These are phyloP conservation scores for Backusella australiensis DNA, from an alignment of 192 early-diverging fungal genomes.

Conservation along the genomic window DNA sequence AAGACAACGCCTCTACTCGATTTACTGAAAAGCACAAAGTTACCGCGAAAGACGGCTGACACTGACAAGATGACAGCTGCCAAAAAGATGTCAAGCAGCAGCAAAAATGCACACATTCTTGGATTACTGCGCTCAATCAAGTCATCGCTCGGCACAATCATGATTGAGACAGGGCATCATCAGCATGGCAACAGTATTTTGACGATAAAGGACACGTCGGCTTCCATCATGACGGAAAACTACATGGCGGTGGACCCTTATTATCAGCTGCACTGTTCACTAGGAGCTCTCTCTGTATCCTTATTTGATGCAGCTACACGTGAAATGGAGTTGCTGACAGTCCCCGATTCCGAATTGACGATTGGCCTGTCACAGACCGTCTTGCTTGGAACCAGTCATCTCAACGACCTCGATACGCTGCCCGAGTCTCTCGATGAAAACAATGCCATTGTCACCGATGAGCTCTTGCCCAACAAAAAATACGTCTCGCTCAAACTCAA, in stretches of 20 bases:
- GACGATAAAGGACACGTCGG: neutral
- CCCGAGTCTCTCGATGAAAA: neutral
- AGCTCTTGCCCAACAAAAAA: neutral
- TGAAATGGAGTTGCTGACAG: neutral
- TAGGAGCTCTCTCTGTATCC: neutral
- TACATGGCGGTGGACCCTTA: neutral
- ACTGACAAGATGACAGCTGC: neutral
- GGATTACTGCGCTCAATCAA: neutral
- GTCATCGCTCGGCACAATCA: neutral
- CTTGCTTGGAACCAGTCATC: neutral
- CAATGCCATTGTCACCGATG: neutral
- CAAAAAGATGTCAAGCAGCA: neutral
- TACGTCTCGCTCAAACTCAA: neutral
- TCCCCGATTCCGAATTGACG: neutral
- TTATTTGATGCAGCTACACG: neutral
- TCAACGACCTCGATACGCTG: neutral
- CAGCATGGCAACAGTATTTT: neutral
- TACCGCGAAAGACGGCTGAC: neutral
- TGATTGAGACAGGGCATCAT: neutral
- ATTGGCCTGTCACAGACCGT: neutral
- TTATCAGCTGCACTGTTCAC: neutral
- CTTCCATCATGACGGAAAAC: neutral
- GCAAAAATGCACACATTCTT: neutral
- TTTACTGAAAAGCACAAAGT: neutral
- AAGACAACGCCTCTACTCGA: constrained; percentile 22